Evolutionary conservation across 1,139 yeast species (phyloP).

Genomic region (Suhomyces yuchorum): DNA sequence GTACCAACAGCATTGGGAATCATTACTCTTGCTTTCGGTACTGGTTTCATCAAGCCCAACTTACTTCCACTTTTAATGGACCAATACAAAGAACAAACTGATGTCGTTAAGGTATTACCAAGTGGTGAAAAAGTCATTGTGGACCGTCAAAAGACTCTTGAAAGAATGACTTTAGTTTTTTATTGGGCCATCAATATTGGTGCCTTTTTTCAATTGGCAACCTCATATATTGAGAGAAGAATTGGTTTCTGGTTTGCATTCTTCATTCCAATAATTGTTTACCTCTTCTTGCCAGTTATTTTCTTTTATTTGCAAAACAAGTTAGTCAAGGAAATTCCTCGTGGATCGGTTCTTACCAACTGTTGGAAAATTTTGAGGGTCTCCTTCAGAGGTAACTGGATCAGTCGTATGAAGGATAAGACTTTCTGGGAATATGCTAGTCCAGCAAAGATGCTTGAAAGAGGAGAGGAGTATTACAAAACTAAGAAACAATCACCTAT

Average conservation of each 20-base stretch:
- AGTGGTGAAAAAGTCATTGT: slow-evolving; percentile 69
- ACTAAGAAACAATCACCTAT: slow-evolving; percentile 35
- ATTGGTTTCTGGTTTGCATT: slow-evolving; percentile 81
- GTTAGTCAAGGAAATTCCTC: slow-evolving; percentile 42
- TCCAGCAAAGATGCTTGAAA: slow-evolving; percentile 49
- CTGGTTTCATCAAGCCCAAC: slow-evolving; percentile 56
- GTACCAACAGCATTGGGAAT: slow-evolving; percentile 24
- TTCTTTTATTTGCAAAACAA: slow-evolving; percentile 40
- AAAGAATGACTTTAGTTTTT: slow-evolving; percentile 74
- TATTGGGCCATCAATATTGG: slow-evolving; percentile 84
- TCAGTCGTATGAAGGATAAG: slow-evolving; percentile 36
- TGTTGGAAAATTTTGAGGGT: slow-evolving; percentile 42
- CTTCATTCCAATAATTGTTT: slow-evolving; percentile 56
- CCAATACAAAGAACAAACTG: slow-evolving; percentile 55
- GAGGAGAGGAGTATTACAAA: slow-evolving; percentile 41
- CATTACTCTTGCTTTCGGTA: slow-evolving; percentile 31
- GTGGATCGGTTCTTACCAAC: slow-evolving; percentile 52
- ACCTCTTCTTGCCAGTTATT: slow-evolving; percentile 50
- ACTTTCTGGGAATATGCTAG: slow-evolving; percentile 58
- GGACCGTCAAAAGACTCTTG: slow-evolving; percentile 71
- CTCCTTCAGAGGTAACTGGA: slow-evolving; percentile 43
- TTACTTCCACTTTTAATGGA: slow-evolving; percentile 55
- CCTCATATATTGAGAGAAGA: slow-evolving; percentile 69
- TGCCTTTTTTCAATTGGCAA: slow-evolving; percentile 74
- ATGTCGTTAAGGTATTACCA: slow-evolving; percentile 59